A percentile compares a stretch with the other conserved stretches of the same genome.
Conservation (phyloP, 495 filamentous ascomycete species). For the Neurospora pannonica region DNA sequence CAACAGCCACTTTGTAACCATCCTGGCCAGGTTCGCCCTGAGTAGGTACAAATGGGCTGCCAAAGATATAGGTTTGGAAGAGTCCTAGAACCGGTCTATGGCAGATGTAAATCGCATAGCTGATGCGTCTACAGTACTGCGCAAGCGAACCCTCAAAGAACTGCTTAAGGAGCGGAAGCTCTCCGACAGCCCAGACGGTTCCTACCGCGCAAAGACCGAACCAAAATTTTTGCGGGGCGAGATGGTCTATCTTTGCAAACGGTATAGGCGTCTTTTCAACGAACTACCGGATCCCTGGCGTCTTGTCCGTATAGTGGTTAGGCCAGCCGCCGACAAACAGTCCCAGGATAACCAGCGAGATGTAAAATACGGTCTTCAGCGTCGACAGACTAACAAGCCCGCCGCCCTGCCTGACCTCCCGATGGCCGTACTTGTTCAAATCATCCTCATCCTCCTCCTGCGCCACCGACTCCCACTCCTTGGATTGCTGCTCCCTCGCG, state of each 20-base stretch:
- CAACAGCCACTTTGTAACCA: constrained; percentile 16
- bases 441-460: constrained; percentile 4
- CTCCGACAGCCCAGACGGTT: constrained; percentile 47
- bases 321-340: constrained; percentile 40
- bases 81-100: constrained; percentile 48
- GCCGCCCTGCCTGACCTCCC: not conserved
- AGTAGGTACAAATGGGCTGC: constrained; percentile 9
- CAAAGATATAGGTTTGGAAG: constrained; percentile 39
- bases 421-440: not conserved
- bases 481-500: constrained; percentile 3
- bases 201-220: constrained; percentile 45
- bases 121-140: constrained; percentile 55
- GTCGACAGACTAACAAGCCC: not conserved
- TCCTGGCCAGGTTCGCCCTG: constrained; percentile 10
- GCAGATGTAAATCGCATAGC: constrained; percentile 51
- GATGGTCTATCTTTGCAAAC: constrained; percentile 20
- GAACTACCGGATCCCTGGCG: constrained; percentile 27
- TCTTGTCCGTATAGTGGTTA: constrained; percentile 25
- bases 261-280: constrained; percentile 24
- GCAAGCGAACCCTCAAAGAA: constrained; percentile 47
- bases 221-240: constrained; percentile 42
- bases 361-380: constrained; percentile 9
- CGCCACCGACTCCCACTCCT: constrained; percentile 9
- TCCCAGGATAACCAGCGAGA: constrained; percentile 23
- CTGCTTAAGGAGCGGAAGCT: constrained; percentile 38